Percentiles rank a stretch among this genome's conserved stretches.
Evolutionary conservation across 495 filamentous ascomycete species (phyloP).

Genomic region (Tuber magnatum): DNA sequence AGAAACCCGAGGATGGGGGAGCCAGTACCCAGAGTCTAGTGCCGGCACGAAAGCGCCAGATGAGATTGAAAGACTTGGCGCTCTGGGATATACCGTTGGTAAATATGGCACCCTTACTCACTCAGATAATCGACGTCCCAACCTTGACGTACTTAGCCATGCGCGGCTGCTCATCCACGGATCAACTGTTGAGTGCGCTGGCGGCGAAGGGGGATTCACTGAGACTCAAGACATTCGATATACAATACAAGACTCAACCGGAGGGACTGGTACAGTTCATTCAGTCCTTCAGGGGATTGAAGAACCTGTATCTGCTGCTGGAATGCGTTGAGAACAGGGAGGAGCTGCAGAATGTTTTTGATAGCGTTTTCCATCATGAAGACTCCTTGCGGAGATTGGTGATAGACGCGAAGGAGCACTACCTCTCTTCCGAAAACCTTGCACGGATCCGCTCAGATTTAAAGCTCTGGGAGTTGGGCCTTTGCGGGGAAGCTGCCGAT

Average conservation of each 20-base stretch:
- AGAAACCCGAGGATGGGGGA: background rate
- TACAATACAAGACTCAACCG: conserved; percentile 10
- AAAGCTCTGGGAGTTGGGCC: conserved; percentile 15
- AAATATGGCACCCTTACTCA: conserved; percentile 1
- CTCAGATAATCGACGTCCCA: conserved; percentile 9
- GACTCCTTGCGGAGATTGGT: conserved; percentile 12
- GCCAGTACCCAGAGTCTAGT: background rate
- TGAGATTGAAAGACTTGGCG: conserved; percentile 8
- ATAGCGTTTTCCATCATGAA: conserved; percentile 13
- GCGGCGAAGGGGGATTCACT: background rate
- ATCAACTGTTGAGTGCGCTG: conserved; percentile 7
- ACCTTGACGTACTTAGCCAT: conserved; percentile 6
- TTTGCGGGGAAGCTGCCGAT: background rate
- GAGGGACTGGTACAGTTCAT: conserved; percentile 8
- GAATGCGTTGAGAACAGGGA: conserved; percentile 6
- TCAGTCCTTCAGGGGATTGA: conserved; percentile 11
- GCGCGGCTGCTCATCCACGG: conserved; percentile 8
- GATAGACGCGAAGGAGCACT: conserved; percentile 16
- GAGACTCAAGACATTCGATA: conserved; percentile 13
- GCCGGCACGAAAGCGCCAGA: background rate
- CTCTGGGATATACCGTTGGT: conserved; percentile 9
- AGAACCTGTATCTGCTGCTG: conserved; percentile 17
- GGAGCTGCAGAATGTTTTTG: conserved; percentile 5
- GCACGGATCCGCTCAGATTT: conserved; percentile 8
- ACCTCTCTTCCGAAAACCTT: conserved; percentile 8